phyloP scores from a whole-genome alignment of 371 early-diverging fungal genomes.

The Nematocida major region DNA sequence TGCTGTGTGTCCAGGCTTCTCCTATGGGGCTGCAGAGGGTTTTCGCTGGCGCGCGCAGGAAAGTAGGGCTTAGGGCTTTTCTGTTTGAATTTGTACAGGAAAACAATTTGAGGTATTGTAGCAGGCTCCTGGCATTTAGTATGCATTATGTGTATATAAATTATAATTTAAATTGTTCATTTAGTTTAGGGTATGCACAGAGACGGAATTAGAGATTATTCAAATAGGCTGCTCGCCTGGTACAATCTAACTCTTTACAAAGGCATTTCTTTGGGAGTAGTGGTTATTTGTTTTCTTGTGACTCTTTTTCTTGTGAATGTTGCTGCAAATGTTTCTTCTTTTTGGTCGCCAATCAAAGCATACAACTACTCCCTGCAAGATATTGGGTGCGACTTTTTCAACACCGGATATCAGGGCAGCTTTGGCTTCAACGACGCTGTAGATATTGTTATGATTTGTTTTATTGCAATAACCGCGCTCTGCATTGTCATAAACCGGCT shows the following conservation, averaged over 20 bases:
- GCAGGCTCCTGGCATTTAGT: too few species aligned
- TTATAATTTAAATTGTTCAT: not conserved
- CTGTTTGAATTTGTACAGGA: too few species aligned
- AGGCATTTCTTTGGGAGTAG: not conserved
- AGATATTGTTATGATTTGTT: constrained; percentile 31
- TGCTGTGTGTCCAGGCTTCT: not conserved
- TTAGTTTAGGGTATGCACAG: constrained; percentile 5
- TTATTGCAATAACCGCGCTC: constrained; percentile 15
- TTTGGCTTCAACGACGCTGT: constrained; percentile 2
- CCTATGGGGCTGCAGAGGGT: not conserved
- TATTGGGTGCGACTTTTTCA: constrained; percentile 27
- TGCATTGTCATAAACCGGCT: constrained; percentile 12
- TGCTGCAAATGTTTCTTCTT: constrained; percentile 44
- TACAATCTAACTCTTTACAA: constrained; percentile 11
- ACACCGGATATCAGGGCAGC: not conserved
- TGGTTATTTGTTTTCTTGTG: not conserved
- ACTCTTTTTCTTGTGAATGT: constrained; percentile 40
- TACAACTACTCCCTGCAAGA: constrained; percentile 31
- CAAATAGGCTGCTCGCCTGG: not conserved
- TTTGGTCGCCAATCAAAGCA: constrained; percentile 48
- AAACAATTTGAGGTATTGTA: too few species aligned
- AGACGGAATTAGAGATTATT: not conserved
- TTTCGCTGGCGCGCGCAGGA: too few species aligned
- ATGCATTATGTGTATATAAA: not conserved
- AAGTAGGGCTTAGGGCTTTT: too few species aligned